Conservation (phyloP, 2,329 filamentous ascomycete genomes). For the Thielaviopsis ethacetica region DNA sequence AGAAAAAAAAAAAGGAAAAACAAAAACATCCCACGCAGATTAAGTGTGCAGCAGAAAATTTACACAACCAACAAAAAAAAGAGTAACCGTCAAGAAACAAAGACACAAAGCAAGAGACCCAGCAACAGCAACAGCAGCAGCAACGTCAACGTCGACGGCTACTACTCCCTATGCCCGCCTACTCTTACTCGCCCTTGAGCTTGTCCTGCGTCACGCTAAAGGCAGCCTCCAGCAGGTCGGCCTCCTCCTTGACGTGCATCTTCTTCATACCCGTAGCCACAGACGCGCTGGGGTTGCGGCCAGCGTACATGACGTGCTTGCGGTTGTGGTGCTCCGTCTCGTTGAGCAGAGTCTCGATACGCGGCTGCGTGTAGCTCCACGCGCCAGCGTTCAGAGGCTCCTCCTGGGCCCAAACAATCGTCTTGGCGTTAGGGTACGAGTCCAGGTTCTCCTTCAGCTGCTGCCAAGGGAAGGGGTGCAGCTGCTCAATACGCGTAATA, state of each 20-base stretch:
- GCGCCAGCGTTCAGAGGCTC: conserved; percentile 94
- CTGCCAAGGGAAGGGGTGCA: conserved; percentile 98
- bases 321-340: conserved; percentile 81
- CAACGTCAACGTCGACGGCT: no score
- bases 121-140: no score
- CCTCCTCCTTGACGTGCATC: conserved; percentile 81
- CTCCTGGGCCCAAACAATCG: conserved; percentile 93
- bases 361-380: conserved; percentile 94
- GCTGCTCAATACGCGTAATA: conserved; percentile 89
- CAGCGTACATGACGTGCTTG: conserved; percentile 94
- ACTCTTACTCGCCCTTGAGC: conserved; percentile 45
- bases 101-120: neutral
- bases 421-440: conserved; percentile 91
- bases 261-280: conserved; percentile 88
- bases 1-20: conserved; percentile 1
- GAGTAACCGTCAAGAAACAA: neutral
- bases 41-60: neutral
- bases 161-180: no score
- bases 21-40: neutral
- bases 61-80: neutral
- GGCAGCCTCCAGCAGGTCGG: conserved; percentile 56
- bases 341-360: conserved; percentile 92
- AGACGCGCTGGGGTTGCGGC: conserved; percentile 79
- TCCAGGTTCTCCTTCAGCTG: conserved; percentile 94
- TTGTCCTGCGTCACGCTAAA: conserved; percentile 51